phyloP scores from a whole-genome alignment of 106 monocot species.

The Allium fistulosum region DNA sequence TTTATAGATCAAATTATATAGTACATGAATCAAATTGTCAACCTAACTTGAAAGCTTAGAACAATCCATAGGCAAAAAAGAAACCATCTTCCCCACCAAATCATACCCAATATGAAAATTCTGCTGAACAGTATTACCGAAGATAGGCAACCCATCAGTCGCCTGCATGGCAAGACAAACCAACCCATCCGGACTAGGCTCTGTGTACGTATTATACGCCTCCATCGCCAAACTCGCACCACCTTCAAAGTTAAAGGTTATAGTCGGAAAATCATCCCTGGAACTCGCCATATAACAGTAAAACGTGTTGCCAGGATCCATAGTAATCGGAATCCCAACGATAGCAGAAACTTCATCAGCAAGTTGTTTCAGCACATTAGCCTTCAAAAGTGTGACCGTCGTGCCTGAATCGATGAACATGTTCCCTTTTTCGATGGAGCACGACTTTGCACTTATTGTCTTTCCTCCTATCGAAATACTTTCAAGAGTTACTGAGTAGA shows the following conservation, averaged over 20 bases:
- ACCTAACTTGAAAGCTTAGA: no score
- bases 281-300: conserved; percentile 7
- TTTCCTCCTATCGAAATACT: background rate
- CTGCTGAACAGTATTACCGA: conserved; percentile 15
- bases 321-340: background rate
- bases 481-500: conserved; percentile 13
- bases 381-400: conserved; percentile 8
- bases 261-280: conserved; percentile 12
- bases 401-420: conserved; percentile 18
- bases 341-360: background rate
- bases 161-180: conserved; percentile 19
- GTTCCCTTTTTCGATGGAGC: background rate
- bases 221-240: conserved; percentile 7
- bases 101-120: conserved; percentile 18
- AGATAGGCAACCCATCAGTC: conserved; percentile 3
- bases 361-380: background rate
- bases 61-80: no score
- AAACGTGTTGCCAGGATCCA: conserved; percentile 13
- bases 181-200: conserved; percentile 11
- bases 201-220: conserved; percentile 15
- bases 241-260: conserved; percentile 10
- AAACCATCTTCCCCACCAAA: background rate
- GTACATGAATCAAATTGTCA: no score
- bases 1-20: no score
- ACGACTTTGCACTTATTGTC: background rate